These are phyloP conservation scores for Tetragonia tetragonoides DNA, from an alignment of 148 eudicot genomes.

Conservation along the genomic window DNA sequence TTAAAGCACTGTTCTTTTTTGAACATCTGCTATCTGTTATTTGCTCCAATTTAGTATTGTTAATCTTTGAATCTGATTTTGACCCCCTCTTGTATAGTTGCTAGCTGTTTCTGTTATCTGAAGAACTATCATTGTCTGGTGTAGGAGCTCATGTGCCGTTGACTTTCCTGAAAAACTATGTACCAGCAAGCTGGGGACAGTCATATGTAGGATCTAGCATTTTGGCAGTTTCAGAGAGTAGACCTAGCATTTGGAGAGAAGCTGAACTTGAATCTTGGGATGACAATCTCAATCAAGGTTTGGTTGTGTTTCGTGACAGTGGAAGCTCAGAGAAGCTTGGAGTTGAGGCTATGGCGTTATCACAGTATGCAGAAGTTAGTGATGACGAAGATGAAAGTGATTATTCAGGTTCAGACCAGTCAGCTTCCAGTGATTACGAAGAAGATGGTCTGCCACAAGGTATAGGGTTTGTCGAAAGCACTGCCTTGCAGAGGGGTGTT, in stretches of 20 bases:
- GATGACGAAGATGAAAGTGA: conserved; percentile 58
- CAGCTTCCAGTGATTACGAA: conserved; percentile 55
- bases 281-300: conserved; percentile 41
- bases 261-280: conserved; percentile 93
- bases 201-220: conserved; percentile 63
- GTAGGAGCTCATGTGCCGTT: conserved; percentile 66
- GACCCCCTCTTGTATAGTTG: not conserved
- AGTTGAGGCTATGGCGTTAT: conserved; percentile 56
- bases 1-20: not conserved
- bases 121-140: conserved; percentile 7
- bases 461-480: conserved; percentile 63
- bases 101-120: not conserved
- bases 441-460: conserved; percentile 55
- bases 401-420: conserved; percentile 44
- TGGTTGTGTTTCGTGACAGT: conserved; percentile 58
- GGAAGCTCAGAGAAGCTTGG: conserved; percentile 67
- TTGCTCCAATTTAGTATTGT: not conserved
- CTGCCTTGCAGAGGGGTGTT: conserved; percentile 64
- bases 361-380: conserved; percentile 55
- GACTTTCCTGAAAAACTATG: conserved; percentile 59
- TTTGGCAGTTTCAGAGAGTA: conserved; percentile 58
- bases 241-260: conserved; percentile 74
- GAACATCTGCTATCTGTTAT: not conserved
- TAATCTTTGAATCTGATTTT: not conserved
- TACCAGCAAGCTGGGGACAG: conserved; percentile 58